Evolutionary conservation across 75 land plant genomes (phyloP), one percentile per base, ranked within the genome.

Genomic region (Selaginella moellendorffii): DNA sequence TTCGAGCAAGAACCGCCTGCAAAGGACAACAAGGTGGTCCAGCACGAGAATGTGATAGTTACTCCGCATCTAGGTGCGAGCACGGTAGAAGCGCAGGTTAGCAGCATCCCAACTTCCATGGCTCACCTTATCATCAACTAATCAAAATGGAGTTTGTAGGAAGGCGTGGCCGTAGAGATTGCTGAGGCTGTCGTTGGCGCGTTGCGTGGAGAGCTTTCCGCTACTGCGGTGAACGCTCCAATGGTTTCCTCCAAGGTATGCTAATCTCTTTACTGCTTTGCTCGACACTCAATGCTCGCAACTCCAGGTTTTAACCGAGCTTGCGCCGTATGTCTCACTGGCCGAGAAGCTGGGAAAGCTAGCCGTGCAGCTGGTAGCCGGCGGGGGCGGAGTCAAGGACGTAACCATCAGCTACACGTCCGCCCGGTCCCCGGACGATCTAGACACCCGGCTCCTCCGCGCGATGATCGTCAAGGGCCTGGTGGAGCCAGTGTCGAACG

Each of bases 151-250:
- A 60, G 21, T 67, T 2, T 65, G 5, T 65, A 83, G 84, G 87
- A 84, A 76, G 87, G 85, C 28, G 87, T 84, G 0, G 87, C 85
- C 2, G 76, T 84, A 62, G 87, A 84, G 69, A 82, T 84, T 22
- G 87, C 87, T 52, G 87, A 84, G 53, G 87, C 85, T 66, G 87
- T 84, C 51, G 82, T 76, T 71, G 87, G 87, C 19, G 87, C 87
- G 29, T 51, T 84, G 71, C 69, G 71, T 54, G 87, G 87, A 19
- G 87, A 84, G 63, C 87, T 84, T 66, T 68, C 87, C 20, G 74
- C 85, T 17, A 84, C 87, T 68, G 87, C 87, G n/a, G 87, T 84
- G 18, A 84, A 84, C 76, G 87, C 87, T 10, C 87, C 87, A 1
- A 82, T 84, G 87, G 87, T 84, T 58, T 79, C 87, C 64, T 71